Conservation (phyloP, 805 yeast species). For the Nakazawaea holstii region DNA sequence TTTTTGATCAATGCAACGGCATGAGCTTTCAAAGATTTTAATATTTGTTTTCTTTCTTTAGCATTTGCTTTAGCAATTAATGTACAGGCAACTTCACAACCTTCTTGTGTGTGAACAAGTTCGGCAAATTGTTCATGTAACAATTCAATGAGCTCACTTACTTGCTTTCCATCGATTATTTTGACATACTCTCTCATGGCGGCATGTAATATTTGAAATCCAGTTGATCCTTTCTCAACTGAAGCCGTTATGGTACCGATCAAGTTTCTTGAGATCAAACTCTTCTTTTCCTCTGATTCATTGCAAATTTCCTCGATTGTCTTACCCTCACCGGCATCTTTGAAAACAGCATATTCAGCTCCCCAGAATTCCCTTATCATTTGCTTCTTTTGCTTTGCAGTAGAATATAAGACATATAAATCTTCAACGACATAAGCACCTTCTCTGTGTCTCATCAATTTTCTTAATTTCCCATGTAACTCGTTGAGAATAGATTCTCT, state of each 20-base stretch:
- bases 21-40: slow-evolving; percentile 71
- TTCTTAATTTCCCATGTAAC: slow-evolving; percentile 85
- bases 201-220: slow-evolving; percentile 92
- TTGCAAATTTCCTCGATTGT: slow-evolving; percentile 59
- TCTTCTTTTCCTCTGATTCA: slow-evolving; percentile 74
- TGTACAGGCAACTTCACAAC: slow-evolving; percentile 84
- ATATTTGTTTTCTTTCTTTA: slow-evolving; percentile 80
- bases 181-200: slow-evolving; percentile 87
- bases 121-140: slow-evolving; percentile 88
- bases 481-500: slow-evolving; percentile 74
- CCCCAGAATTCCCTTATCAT: slow-evolving; percentile 98
- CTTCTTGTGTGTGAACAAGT: slow-evolving; percentile 92
- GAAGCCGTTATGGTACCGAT: slow-evolving; percentile 82
- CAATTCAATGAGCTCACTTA: slow-evolving; percentile 76
- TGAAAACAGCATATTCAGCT: slow-evolving; percentile 86
- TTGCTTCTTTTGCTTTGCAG: slow-evolving; percentile 78
- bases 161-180: slow-evolving; percentile 64
- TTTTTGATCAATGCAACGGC: slow-evolving; percentile 72
- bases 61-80: slow-evolving; percentile 81
- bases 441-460: slow-evolving; percentile 93
- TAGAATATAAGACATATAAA: slow-evolving; percentile 77
- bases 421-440: slow-evolving; percentile 98
- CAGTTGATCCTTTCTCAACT: slow-evolving; percentile 92
- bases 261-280: slow-evolving; percentile 68
- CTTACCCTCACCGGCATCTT: slow-evolving; percentile 62